Conservation (phyloP, 495 filamentous ascomycete species). For the Chaetomium tenue region DNA sequence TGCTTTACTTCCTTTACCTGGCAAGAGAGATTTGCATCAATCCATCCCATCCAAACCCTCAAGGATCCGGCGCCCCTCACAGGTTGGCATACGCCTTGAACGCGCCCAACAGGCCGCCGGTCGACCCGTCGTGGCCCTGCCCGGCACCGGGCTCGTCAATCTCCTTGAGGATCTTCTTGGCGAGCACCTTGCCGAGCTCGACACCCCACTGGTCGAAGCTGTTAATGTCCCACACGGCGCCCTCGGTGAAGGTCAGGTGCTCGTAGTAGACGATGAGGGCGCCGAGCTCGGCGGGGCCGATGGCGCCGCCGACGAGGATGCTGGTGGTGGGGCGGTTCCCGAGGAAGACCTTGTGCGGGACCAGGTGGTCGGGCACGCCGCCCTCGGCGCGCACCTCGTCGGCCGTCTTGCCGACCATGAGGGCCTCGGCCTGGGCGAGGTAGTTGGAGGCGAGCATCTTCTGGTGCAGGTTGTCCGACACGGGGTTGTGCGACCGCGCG, state of each 20-base stretch:
- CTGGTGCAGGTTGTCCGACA: constrained; percentile 88
- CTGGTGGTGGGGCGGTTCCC: constrained; percentile 96
- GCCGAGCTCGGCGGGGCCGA: constrained; percentile 89
- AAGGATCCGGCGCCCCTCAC: neutral
- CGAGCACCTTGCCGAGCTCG: constrained; percentile 92
- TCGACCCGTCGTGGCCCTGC: constrained; percentile 76
- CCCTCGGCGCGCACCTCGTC: constrained; percentile 88
- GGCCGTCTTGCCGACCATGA: constrained; percentile 96
- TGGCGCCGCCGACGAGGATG: constrained; percentile 83
- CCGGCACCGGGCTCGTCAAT: constrained; percentile 71
- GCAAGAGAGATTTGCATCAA: neutral
- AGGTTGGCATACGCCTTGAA: constrained; percentile 57
- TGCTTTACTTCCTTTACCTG: too few species aligned
- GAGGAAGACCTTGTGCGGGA: constrained; percentile 98
- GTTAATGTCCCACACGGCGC: constrained; percentile 99
- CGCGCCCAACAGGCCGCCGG: constrained; percentile 79
- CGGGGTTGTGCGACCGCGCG: constrained; percentile 92
- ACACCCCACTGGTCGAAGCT: constrained; percentile 99
- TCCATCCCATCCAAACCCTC: neutral
- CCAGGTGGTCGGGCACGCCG: constrained; percentile 68
- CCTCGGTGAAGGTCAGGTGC: constrained; percentile 96
- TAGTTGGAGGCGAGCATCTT: constrained; percentile 99
- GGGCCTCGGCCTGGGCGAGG: constrained; percentile 93
- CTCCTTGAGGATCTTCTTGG: constrained; percentile 82
- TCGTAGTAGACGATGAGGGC: constrained; percentile 98